These are phyloP conservation scores for Claviceps sp. DNA, from an alignment of 2,329 filamentous ascomycete genomes.

Conservation along the genomic window DNA sequence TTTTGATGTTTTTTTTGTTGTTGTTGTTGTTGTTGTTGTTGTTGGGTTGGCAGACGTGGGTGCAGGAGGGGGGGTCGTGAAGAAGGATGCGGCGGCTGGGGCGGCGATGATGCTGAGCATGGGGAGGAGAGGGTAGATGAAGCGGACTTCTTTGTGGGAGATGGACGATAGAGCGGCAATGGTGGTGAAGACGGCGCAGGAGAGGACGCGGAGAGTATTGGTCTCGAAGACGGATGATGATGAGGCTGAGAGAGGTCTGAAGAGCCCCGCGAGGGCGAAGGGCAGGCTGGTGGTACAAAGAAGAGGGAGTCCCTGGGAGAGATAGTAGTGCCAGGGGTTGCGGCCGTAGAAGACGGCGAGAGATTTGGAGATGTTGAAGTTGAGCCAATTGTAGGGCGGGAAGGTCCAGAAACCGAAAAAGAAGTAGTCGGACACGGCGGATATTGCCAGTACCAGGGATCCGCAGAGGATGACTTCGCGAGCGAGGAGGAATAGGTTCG, in stretches of 20 bases:
- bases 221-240: conserved; percentile 20
- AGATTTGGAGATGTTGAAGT: conserved; percentile 81
- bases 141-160: conserved; percentile 92
- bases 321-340: conserved; percentile 87
- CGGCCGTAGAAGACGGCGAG: conserved; percentile 85
- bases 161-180: conserved; percentile 58
- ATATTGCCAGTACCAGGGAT: conserved; percentile 46
- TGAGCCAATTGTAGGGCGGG: conserved; percentile 72
- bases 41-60: background rate
- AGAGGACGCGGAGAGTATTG: conserved; percentile 30
- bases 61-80: conserved; percentile 27
- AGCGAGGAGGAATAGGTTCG: conserved; percentile 38
- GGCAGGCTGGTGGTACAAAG: conserved; percentile 74
- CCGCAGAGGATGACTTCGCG: conserved; percentile 54
- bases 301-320: conserved; percentile 78
- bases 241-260: conserved; percentile 23
- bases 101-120: conserved; percentile 73
- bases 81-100: conserved; percentile 51
- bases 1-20: conserved; percentile 15
- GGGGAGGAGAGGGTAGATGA: conserved; percentile 86
- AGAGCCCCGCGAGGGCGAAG: conserved; percentile 56
- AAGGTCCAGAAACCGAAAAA: conserved; percentile 85
- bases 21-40: conserved; percentile 11
- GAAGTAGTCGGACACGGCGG: conserved; percentile 54
- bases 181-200: conserved; percentile 45